phyloP scores from a whole-genome alignment of 495 filamentous ascomycete species.

The Amphirosellinia nigrospora region DNA sequence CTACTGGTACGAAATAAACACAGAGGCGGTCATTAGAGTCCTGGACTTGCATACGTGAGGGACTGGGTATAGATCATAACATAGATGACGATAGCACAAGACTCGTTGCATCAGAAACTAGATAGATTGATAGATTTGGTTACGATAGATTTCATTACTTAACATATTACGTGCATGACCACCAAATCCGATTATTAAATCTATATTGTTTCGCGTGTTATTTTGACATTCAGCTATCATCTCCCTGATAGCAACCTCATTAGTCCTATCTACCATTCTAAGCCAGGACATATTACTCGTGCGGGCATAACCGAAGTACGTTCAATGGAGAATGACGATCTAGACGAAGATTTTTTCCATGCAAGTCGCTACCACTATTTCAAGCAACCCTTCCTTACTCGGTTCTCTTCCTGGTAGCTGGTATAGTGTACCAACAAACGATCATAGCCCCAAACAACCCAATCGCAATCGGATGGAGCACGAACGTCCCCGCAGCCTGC shows the following conservation, averaged over 20 bases:
- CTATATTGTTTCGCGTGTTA: not conserved
- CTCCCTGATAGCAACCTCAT: not conserved
- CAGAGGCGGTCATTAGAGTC: not conserved
- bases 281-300: not conserved
- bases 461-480: conserved; percentile 76
- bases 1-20: conserved; percentile 39
- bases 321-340: not conserved
- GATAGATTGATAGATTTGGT: conserved; percentile 28
- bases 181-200: not conserved
- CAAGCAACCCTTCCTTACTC: conserved; percentile 43
- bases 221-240: not conserved
- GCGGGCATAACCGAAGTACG: not conserved
- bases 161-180: not conserved
- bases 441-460: conserved; percentile 73
- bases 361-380: not conserved
- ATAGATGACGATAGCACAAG: not conserved
- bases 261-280: not conserved
- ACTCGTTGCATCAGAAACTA: conserved; percentile 10
- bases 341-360: not conserved
- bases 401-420: conserved; percentile 58
- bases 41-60: conserved; percentile 1
- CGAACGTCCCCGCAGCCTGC: conserved; percentile 70
- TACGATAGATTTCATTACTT: conserved; percentile 12
- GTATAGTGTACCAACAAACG: conserved; percentile 66
- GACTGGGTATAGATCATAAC: conserved; percentile 25